Base-by-base conservation (phyloP, 1,284 basidiomycete species). In the Trichosporon inkin region DNA sequence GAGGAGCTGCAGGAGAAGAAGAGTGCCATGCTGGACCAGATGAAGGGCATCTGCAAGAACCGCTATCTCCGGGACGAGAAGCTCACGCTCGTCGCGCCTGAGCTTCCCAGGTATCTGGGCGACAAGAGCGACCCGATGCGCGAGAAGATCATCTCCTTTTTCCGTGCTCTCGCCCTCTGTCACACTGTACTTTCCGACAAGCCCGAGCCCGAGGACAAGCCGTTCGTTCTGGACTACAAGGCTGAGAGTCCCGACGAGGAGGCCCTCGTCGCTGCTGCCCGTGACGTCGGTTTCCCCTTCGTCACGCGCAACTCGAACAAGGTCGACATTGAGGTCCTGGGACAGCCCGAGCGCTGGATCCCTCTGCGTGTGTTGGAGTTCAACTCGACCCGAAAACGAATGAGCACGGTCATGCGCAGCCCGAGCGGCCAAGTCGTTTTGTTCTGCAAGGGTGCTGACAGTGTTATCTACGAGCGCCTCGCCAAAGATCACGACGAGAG, bases 391-490 rank as follows among this genome's bases (percentile, higher is more conserved):
- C 81, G 94, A 62, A 98, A 98, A 80, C 82, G 94, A 58, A 97
- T 97, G 94, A 92, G 89, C 71, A 87, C 90, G 44, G 81, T 97
- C 63, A 86, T 92, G 41, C 87, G 92, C 44, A 84, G 85, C 60
- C 88, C 92, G 0, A 88, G 92, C 61, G 90, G 91, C 17, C 82
- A 83, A 68, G 81, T 97, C 62, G 80, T 92, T 16, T 79, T 97
- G 67, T 94, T 94, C 74, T 91, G 88, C 82, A 98, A 97, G 78
- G 94, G 94, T n/a, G 94, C 94, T 10, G 94, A 98, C 77, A 90
- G 87, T 67, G 92, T 98, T 69, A 90, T 98, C 69, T 95, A 94
- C 73, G 86, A 88, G 68, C 86, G 94, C 11, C 82, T 99, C 2
- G 82, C 84, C 17, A 77, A 81, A 32, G 84, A 89, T 67, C 90